Base-by-base conservation (phyloP, 2,329 filamentous ascomycete species). In the Cladosporium sp. region DNA sequence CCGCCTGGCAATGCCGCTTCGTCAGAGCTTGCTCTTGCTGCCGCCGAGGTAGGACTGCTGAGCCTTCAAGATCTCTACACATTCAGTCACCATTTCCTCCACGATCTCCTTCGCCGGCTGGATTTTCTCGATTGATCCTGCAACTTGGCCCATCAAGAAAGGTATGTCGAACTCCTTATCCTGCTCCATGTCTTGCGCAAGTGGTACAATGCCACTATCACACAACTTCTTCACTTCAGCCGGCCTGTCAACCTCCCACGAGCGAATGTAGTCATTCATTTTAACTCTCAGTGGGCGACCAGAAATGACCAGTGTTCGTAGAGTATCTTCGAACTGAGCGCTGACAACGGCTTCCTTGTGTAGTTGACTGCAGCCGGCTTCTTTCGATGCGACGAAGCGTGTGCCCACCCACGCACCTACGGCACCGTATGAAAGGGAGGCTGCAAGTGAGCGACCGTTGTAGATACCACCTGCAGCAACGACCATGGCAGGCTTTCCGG, bases 391-490 rank as follows among this genome's bases (percentile, higher is more conserved):
- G 18, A 97, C 92, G 78, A 97, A 97, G 23, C 94, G 84, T 67
- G 94, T 97, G 30, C 94, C 94, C 1, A 98, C 93, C 94, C 94
- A 98, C 1, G 96, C 94, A 13, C 91, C 94, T 3, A 85, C 84
- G 1, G 93, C 94, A 18, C 94, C 94, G 74, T 95, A 90, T 88
- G 96, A 94, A 76, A 98, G 81, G 67, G 88, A 89, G 65, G 88
- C 88, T 0, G 94, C 94, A 64, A 98, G 81, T 61, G 89, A 89
- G 18, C 92, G 85, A 1, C 94, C 94, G 74, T 95, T 91, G 73
- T 87, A 89, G 49, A 98, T 90, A 0, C 94, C 94, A 5, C 94
- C 94, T 0, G 94, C 94, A 0, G 94, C 94, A 18, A 97, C 88
- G 0, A 97, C 93, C 71, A 96, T 82, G 5, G 92, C 91, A 1